A percentile compares a stretch with the other conserved stretches of the same genome.
phyloP scores from a whole-genome alignment of 805 yeast species.

The Ogataea trehalophila region DNA sequence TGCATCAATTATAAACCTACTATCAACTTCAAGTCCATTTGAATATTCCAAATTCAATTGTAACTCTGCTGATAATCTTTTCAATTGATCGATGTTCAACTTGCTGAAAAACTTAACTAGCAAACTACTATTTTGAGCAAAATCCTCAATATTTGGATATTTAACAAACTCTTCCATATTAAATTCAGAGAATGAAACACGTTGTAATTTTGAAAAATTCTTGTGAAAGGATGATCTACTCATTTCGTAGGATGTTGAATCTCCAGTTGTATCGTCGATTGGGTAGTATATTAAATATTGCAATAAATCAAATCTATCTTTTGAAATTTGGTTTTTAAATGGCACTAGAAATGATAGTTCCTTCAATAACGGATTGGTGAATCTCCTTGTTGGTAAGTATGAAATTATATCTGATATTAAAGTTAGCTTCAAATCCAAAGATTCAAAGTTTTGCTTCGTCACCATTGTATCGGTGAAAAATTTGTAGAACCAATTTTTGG shows the following conservation, averaged over 20 bases:
- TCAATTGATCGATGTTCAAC: slow-evolving; percentile 1
- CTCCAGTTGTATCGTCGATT: slow-evolving; percentile 38
- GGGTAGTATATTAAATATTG: slow-evolving; percentile 33
- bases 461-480: slow-evolving; percentile 14
- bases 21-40: slow-evolving; percentile 1
- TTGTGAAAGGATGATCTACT: not conserved
- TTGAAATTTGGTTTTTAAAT: not conserved
- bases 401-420: slow-evolving; percentile 31
- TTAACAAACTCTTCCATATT: slow-evolving; percentile 1
- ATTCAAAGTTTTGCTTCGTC: not conserved
- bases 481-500: slow-evolving; percentile 26
- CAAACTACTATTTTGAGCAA: not conserved
- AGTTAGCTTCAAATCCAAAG: slow-evolving; percentile 12
- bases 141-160: slow-evolving; percentile 4
- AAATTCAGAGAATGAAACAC: not conserved
- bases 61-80: not conserved
- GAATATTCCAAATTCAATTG: slow-evolving; percentile 2
- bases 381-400: slow-evolving; percentile 38
- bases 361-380: slow-evolving; percentile 28
- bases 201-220: not conserved
- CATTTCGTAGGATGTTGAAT: slow-evolving; percentile 13
- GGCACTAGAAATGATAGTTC: slow-evolving; percentile 22
- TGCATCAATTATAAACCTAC: slow-evolving; percentile 11
- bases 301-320: slow-evolving; percentile 9
- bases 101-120: slow-evolving; percentile 1